phyloP scores from a whole-genome alignment of 768 basidiomycete species.

The Ephemerocybe angulata region DNA sequence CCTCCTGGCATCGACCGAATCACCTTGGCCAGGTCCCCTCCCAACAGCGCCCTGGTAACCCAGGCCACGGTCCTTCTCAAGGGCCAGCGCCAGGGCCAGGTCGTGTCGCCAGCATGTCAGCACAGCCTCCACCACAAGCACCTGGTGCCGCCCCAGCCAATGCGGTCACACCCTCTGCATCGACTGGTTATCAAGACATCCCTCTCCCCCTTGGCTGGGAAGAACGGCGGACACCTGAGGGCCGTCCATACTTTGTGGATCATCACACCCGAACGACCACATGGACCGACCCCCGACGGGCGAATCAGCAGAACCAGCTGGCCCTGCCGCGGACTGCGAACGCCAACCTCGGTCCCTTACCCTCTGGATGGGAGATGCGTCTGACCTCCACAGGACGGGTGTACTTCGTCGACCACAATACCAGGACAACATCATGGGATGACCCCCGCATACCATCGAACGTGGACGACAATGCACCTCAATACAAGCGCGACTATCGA shows the following conservation, averaged over 20 bases:
- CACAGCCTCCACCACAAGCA: constrained; percentile 16
- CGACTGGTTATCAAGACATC: constrained; percentile 46
- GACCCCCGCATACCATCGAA: constrained; percentile 83
- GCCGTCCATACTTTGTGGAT: constrained; percentile 61
- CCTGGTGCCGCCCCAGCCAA: constrained; percentile 23
- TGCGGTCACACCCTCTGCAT: constrained; percentile 20
- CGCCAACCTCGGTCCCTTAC: constrained; percentile 73
- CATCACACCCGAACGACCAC: constrained; percentile 87
- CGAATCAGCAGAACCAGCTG: constrained; percentile 43
- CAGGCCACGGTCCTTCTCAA: constrained; percentile 17
- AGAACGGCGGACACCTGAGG: constrained; percentile 86
- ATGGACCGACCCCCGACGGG: constrained; percentile 82
- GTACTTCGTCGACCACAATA: constrained; percentile 93
- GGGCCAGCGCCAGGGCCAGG: constrained; percentile 21
- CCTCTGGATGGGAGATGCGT: constrained; percentile 95
- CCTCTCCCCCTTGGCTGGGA: constrained; percentile 91
- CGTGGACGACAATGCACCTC: constrained; percentile 85
- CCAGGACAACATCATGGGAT: constrained; percentile 88
- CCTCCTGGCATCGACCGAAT: constrained; percentile 71
- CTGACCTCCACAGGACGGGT: constrained; percentile 79
- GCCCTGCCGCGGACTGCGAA: constrained; percentile 42
- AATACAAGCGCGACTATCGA: constrained; percentile 92
- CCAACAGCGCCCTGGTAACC: constrained; percentile 23
- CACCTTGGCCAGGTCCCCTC: constrained; percentile 22
- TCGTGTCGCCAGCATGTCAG: constrained; percentile 28